A percentile compares a stretch with the other conserved stretches of the same genome.
These are phyloP conservation scores for Cercophora scortea DNA, from an alignment of 495 filamentous ascomycete species.

Conservation along the genomic window DNA sequence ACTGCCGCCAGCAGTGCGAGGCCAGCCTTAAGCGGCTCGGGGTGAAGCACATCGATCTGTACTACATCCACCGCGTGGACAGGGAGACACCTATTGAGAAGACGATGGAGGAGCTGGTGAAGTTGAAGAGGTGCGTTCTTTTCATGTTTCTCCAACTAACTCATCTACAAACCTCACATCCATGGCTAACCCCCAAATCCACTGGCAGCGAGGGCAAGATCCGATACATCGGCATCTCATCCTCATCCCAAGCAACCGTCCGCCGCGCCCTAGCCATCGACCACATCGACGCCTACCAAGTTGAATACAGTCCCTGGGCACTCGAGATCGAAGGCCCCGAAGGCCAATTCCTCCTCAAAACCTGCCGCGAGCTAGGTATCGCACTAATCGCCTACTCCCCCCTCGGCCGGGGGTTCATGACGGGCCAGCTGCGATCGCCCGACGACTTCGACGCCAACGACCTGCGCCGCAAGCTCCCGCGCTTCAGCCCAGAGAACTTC, in stretches of 20 bases:
- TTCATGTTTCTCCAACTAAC: not conserved
- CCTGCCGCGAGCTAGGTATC: conserved; percentile 43
- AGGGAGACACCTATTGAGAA: conserved; percentile 47
- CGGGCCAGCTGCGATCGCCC: conserved; percentile 55
- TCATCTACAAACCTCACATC: not conserved
- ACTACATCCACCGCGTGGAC: conserved; percentile 44
- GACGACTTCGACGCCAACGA: conserved; percentile 59
- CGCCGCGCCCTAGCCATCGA: conserved; percentile 16
- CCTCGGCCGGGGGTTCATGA: conserved; percentile 47
- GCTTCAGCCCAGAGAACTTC: conserved; percentile 64
- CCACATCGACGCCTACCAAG: conserved; percentile 21
- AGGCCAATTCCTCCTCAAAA: conserved; percentile 1
- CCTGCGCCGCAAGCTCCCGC: conserved; percentile 33
- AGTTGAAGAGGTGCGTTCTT: conserved; percentile 15
- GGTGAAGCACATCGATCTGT: conserved; percentile 43
- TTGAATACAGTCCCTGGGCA: conserved; percentile 18
- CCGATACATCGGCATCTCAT: conserved; percentile 35
- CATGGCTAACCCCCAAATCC: not conserved
- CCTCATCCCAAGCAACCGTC: conserved; percentile 14
- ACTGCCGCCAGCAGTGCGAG: conserved; percentile 34
- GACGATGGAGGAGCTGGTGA: conserved; percentile 36
- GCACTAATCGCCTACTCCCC: conserved; percentile 56
- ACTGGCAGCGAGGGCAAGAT: conserved; percentile 22
- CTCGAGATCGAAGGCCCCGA: conserved; percentile 12
- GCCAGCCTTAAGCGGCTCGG: conserved; percentile 40